Evolutionary conservation across 495 filamentous ascomycete species (phyloP).

Genomic region (Tuber calosporum): DNA sequence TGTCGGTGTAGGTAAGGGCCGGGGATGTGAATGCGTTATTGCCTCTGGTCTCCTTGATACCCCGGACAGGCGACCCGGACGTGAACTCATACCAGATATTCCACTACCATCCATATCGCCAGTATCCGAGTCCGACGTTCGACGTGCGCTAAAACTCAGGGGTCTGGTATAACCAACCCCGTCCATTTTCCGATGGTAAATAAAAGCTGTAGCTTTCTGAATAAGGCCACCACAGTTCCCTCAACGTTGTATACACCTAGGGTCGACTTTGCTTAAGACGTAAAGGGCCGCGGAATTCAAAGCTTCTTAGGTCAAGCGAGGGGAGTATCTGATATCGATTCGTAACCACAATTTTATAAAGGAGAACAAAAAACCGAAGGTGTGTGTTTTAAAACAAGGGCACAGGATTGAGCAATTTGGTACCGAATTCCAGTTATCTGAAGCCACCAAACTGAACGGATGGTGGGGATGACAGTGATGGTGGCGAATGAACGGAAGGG

Average conservation of each 20-base stretch:
- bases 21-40: constrained; percentile 37
- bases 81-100: constrained; percentile 25
- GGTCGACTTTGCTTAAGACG: background rate
- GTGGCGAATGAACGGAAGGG: background rate
- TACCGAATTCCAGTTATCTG: background rate
- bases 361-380: background rate
- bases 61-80: constrained; percentile 29
- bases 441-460: background rate
- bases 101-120: constrained; percentile 29
- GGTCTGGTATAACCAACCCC: constrained; percentile 33
- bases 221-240: background rate
- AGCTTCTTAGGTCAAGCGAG: background rate
- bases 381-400: background rate
- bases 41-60: constrained; percentile 30
- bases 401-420: background rate
- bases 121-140: constrained; percentile 32
- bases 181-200: constrained; percentile 27
- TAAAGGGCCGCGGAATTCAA: background rate
- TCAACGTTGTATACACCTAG: background rate
- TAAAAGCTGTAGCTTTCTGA: background rate
- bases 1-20: constrained; percentile 40
- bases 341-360: background rate
- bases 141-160: constrained; percentile 22
- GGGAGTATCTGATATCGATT: background rate
- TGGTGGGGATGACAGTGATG: background rate